These are phyloP conservation scores for Auriscalpium vulgare DNA, from an alignment of 768 basidiomycete genomes.

Conservation along the genomic window DNA sequence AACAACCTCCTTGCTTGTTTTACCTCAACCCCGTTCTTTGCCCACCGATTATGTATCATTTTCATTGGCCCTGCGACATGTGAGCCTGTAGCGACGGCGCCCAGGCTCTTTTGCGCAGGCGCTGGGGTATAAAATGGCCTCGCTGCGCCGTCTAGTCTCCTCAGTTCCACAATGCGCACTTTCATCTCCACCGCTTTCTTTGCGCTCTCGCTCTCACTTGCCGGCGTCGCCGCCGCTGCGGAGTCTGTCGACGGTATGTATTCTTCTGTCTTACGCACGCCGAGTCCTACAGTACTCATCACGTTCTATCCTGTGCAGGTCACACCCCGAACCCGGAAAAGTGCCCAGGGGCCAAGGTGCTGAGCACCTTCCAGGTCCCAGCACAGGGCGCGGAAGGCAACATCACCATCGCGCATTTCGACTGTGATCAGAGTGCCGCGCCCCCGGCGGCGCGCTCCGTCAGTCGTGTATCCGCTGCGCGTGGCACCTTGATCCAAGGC, in stretches of 20 bases:
- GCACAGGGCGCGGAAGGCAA: neutral
- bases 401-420: neutral
- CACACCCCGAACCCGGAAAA: neutral
- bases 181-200: neutral
- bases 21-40: too few relatives aligned
- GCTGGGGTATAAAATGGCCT: too few relatives aligned
- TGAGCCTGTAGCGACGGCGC: too few relatives aligned
- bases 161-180: neutral
- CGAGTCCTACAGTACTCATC: neutral
- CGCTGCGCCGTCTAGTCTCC: too few relatives aligned
- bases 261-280: neutral
- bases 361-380: neutral
- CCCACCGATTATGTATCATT: too few relatives aligned
- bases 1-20: too few relatives aligned
- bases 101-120: too few relatives aligned
- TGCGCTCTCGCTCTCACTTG: neutral
- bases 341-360: neutral
- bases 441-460: neutral
- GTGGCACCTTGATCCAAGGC: neutral
- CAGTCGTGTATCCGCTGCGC: neutral
- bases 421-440: neutral
- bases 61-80: too few relatives aligned
- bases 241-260: neutral
- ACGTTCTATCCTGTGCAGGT: neutral
- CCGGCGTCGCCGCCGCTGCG: neutral